Base-by-base conservation (phyloP, 2,329 filamentous ascomycete genomes). In the Lachnellula occidentalis region DNA sequence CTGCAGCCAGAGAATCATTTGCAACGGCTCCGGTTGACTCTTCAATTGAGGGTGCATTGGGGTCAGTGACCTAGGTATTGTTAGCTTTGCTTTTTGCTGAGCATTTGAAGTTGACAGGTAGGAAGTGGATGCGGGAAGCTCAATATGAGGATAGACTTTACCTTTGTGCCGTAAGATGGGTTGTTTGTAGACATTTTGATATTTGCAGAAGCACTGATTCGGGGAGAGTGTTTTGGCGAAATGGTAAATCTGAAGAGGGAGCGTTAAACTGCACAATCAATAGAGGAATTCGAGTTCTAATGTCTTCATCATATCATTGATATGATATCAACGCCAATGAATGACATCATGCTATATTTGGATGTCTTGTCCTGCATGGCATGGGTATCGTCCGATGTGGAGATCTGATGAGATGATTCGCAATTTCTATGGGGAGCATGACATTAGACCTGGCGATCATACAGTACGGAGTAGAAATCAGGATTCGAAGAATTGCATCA, bases 1-100 rank as follows among this genome's bases (percentile, higher is more conserved):
- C 85, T 55, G 83, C 86, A 11, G 90, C 90, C 5, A 95, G 82
- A 6, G 88, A 92, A 71, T 87, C 87, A 14, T 78, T 74, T 45
- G 79, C 73, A 1, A 92, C 78, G 24, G 76, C 64, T 50, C 90
- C 90, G 5, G 85, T 74, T 14, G 77, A 73, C 69, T 94, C 89
- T 15, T 74, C 68, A 55, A 76, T 64, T 1, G 66, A 53, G 27
- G 81, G 78, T 45, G 80, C 75, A 46, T 79, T 70, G 53, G 76
- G 74, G 45, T 71, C 70, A 17, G 71, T 71, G 57, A 81, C 78
- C 75, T 82, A 50, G n/a, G 24, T 37, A 64, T 66, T 73, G 68
- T 56, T 69, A 59, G 51, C n/a, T 1, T 24, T 24, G 17, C 12
- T 9, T 15, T n/a, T 41, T n/a, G 45, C 36, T 15, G n/a, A 39